Conservation (phyloP, 176 grass and related monocot genomes). For the Eremochloa ophiuroides region DNA sequence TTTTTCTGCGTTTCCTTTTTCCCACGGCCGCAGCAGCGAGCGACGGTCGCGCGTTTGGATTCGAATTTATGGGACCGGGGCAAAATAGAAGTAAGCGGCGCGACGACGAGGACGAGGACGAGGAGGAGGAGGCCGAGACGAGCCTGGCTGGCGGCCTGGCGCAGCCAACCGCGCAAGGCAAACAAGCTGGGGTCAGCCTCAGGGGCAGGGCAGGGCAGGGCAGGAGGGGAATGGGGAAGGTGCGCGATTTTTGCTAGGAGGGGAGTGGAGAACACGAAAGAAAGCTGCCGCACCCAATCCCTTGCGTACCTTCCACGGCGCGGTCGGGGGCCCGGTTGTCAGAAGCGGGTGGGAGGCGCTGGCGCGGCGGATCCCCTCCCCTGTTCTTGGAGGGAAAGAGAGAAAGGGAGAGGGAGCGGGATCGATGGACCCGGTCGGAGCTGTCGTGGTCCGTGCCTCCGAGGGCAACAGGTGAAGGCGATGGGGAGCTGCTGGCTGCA, state of each 20-base stretch:
- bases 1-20: not conserved
- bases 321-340: not conserved
- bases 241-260: conserved; percentile 12
- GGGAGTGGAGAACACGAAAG: conserved; percentile 38
- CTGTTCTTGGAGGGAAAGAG: conserved; percentile 49
- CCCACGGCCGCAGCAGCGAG: conserved; percentile 2
- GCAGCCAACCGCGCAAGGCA: not conserved
- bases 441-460: not conserved
- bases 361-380: conserved; percentile 8
- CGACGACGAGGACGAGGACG: no score
- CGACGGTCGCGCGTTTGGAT: conserved; percentile 28
- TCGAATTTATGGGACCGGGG: conserved; percentile 21
- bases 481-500: not conserved
- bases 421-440: not conserved
- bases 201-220: not conserved
- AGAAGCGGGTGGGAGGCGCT: not conserved
- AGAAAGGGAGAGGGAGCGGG: conserved; percentile 13
- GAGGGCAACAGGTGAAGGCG: not conserved
- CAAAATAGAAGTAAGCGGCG: conserved; percentile 34
- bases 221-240: not conserved
- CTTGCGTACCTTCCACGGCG: conserved; percentile 10
- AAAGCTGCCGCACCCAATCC: conserved; percentile 8
- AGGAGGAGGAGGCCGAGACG: not conserved
- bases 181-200: not conserved
- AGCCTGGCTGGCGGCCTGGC: conserved; percentile 1